Evolutionary conservation across 768 basidiomycete genomes (phyloP).

Genomic region (Psilocybe tampanensis): DNA sequence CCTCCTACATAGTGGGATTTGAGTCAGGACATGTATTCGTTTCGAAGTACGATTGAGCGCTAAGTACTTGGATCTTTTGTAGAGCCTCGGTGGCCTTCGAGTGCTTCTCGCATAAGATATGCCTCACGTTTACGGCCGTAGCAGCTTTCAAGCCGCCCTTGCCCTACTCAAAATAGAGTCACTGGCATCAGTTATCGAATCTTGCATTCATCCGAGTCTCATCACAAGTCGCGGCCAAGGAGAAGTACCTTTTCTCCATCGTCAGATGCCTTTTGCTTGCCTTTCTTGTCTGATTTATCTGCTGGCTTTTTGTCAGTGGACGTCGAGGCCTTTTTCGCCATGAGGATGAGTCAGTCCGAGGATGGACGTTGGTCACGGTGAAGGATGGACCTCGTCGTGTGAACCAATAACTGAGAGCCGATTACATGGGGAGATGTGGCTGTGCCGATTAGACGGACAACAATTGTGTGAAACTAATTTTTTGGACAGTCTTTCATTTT

Average conservation of each 20-base stretch:
- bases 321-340: slow-evolving; percentile 40
- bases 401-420: slow-evolving; percentile 20
- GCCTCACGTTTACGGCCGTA: slow-evolving; percentile 82
- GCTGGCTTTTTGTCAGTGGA: slow-evolving; percentile 31
- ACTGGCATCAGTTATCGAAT: background rate
- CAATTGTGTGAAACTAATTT: slow-evolving; percentile 11
- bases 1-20: slow-evolving; percentile 52
- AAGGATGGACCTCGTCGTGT: too few species aligned
- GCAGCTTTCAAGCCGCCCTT: slow-evolving; percentile 74
- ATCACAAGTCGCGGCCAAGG: background rate
- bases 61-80: slow-evolving; percentile 73
- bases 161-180: slow-evolving; percentile 31
- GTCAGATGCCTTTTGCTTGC: slow-evolving; percentile 38
- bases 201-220: too few species aligned
- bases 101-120: slow-evolving; percentile 88
- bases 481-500: slow-evolving; percentile 10
- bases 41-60: background rate
- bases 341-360: slow-evolving; percentile 7
- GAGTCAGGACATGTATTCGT: background rate
- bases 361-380: background rate
- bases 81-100: slow-evolving; percentile 79
- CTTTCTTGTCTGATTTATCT: slow-evolving; percentile 47
- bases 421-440: slow-evolving; percentile 25
- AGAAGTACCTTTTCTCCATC: slow-evolving; percentile 40
- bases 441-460: slow-evolving; percentile 23